These are phyloP conservation scores for Lagenaria siceraria DNA, from an alignment of 306 rosid genomes.

Conservation along the genomic window DNA sequence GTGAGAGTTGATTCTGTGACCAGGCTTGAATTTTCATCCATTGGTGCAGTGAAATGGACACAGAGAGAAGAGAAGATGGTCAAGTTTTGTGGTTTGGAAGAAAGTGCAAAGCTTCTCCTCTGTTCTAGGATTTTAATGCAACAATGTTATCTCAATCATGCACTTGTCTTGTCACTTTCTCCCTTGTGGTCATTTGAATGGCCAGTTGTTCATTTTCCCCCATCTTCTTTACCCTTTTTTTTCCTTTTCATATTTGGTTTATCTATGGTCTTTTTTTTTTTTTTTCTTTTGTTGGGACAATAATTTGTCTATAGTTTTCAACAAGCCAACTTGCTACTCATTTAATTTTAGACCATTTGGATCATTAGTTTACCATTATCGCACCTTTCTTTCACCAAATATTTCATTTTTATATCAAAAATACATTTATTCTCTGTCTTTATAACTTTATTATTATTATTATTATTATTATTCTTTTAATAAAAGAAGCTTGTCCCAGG, in stretches of 20 bases:
- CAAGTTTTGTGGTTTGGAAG: background rate
- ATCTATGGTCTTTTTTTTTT: background rate
- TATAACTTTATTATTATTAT: background rate
- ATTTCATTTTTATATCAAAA: background rate
- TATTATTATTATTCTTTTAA: background rate
- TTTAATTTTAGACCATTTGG: background rate
- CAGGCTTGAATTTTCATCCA: conserved; percentile 33
- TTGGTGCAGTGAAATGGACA: background rate
- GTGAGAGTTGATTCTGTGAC: conserved; percentile 15
- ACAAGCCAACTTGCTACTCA: background rate
- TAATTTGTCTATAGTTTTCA: background rate
- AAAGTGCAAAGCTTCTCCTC: background rate
- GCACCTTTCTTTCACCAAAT: background rate
- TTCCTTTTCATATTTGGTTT: background rate
- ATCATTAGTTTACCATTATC: background rate
- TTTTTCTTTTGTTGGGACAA: too few relatives aligned
- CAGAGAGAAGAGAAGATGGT: background rate
- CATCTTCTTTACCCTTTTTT: background rate
- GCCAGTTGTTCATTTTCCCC: background rate
- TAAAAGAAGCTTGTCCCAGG: background rate
- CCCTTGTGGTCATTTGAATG: background rate
- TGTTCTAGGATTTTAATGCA: conserved; percentile 2
- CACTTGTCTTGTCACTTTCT: background rate
- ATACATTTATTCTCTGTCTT: background rate
- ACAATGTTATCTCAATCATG: background rate